These are phyloP conservation scores for Camellia lanceoleosa DNA, from an alignment of 148 eudicot species.

Conservation along the genomic window DNA sequence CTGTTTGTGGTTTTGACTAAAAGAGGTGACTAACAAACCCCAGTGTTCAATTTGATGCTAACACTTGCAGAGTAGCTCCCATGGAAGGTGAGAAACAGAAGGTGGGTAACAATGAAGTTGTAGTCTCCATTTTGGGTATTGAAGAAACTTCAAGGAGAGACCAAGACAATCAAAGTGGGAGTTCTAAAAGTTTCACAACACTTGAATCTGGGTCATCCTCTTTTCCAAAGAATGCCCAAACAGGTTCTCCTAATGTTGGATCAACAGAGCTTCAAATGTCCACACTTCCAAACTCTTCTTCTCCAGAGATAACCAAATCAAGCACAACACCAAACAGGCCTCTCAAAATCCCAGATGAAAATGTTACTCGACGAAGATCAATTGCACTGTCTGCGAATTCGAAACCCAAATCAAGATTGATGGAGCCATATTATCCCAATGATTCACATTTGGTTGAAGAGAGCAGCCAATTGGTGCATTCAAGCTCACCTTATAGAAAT, in stretches of 20 bases:
- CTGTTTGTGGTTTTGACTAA: background rate
- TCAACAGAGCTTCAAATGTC: too few species aligned
- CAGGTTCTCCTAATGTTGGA: background rate
- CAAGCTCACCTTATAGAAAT: constrained; percentile 30
- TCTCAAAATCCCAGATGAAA: constrained; percentile 25
- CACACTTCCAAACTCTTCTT: too few species aligned
- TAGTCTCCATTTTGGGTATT: constrained; percentile 24
- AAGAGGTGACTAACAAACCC: background rate
- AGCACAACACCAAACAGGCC: constrained; percentile 37
- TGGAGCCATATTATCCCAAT: constrained; percentile 50
- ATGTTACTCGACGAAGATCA: constrained; percentile 28
- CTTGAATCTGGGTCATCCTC: constrained; percentile 12
- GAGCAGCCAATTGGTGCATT: constrained; percentile 14
- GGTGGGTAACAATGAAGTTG: constrained; percentile 22
- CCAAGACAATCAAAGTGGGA: too few species aligned
- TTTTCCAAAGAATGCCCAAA: constrained; percentile 4
- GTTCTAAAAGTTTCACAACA: background rate
- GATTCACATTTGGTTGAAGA: constrained; percentile 30
- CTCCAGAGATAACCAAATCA: constrained; percentile 27
- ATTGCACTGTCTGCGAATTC: constrained; percentile 39
- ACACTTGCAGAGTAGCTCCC: background rate
- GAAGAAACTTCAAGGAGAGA: constrained; percentile 21
- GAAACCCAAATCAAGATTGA: constrained; percentile 66
- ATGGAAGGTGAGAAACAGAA: constrained; percentile 24
- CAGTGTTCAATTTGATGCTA: background rate